A percentile compares a stretch with the other conserved stretches of the same genome.
phyloP scores from a whole-genome alignment of 129 eudicot genomes.

The Scalesia atractyloides region DNA sequence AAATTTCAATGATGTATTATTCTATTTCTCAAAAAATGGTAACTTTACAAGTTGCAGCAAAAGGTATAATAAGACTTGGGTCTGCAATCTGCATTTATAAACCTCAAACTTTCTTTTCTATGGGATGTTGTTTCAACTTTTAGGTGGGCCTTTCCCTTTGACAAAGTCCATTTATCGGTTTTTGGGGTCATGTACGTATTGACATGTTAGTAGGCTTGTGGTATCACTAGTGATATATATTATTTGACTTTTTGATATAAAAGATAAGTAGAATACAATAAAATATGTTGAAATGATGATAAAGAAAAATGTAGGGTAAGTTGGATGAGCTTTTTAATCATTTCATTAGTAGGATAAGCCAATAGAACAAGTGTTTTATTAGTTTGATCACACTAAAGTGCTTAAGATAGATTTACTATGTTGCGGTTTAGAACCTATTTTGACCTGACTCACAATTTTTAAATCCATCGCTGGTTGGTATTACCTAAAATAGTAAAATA shows the following conservation, averaged over 20 bases:
- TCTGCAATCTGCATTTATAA: neutral
- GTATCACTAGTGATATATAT: neutral
- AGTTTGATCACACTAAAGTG: too few relatives aligned
- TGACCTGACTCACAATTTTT: too few relatives aligned
- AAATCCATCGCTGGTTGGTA: too few relatives aligned
- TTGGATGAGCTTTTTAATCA: too few relatives aligned
- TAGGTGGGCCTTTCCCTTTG: conserved; percentile 3
- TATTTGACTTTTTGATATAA: too few relatives aligned
- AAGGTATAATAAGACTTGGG: neutral
- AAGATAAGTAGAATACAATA: too few relatives aligned
- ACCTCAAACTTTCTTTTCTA: neutral
- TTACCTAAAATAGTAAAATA: neutral
- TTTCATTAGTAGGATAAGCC: too few relatives aligned
- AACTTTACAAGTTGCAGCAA: conserved; percentile 1
- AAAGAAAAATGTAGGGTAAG: too few relatives aligned
- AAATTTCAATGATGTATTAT: neutral
- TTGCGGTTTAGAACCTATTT: too few relatives aligned
- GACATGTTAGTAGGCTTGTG: neutral
- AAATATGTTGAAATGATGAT: too few relatives aligned
- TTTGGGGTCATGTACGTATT: neutral
- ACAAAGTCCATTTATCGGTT: neutral
- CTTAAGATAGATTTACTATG: too few relatives aligned
- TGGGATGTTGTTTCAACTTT: neutral
- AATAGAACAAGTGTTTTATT: too few relatives aligned
- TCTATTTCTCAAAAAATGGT: neutral